phyloP scores from a whole-genome alignment of 2,329 filamentous ascomycete genomes.

The Neofusicoccum kwambonambiense region DNA sequence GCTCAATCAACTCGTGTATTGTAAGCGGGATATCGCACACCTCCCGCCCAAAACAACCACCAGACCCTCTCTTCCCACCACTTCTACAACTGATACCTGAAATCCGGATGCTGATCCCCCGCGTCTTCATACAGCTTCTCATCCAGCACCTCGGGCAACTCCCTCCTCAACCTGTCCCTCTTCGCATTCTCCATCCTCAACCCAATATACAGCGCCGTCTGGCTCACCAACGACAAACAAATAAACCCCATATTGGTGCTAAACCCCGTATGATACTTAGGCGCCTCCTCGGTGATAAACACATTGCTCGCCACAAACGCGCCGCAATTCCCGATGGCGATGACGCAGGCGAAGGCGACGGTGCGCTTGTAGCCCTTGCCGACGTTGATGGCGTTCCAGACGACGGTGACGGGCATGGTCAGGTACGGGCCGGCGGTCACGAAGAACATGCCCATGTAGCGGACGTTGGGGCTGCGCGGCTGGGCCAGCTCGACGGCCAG shows the following conservation, averaged over 20 bases:
- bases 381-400: conserved; percentile 16
- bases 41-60: no score
- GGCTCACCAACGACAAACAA: conserved; percentile 19
- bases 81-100: conserved; percentile 18
- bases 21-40: no score
- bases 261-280: conserved; percentile 20
- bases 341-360: conserved; percentile 11
- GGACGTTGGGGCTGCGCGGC: background rate
- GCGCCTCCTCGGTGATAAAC: conserved; percentile 17
- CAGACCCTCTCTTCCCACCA: background rate
- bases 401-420: conserved; percentile 14
- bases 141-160: conserved; percentile 5
- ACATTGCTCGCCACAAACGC: conserved; percentile 17
- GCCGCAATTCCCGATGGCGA: conserved; percentile 19
- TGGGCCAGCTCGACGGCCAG: conserved; percentile 11
- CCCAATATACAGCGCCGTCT: conserved; percentile 21
- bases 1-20: no score
- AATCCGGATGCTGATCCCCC: conserved; percentile 17
- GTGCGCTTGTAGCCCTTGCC: conserved; percentile 16
- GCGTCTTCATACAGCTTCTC: conserved; percentile 6
- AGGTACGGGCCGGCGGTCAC: conserved; percentile 6
- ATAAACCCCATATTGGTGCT: conserved; percentile 23
- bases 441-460: conserved; percentile 19
- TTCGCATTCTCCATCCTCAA: conserved; percentile 17
- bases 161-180: conserved; percentile 4